Conservation (phyloP, 805 yeast species). For the Isabelozyma rhagii region DNA sequence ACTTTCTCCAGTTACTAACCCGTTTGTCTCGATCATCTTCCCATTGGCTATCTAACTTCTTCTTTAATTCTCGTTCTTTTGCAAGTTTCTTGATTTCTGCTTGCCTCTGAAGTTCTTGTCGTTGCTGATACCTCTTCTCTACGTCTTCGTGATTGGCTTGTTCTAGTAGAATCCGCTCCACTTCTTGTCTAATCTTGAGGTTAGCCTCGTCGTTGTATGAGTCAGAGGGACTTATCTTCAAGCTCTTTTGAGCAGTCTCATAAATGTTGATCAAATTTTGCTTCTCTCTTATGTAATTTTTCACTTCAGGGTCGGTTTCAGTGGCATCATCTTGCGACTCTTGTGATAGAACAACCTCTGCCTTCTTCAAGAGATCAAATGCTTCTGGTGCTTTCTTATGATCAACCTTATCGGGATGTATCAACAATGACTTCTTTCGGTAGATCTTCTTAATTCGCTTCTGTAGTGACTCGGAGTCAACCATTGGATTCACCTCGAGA, state of each 20-base stretch:
- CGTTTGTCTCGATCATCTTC: slow-evolving; percentile 57
- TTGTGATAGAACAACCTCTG: slow-evolving; percentile 36
- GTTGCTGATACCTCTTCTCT: slow-evolving; percentile 22
- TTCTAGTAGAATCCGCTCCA: slow-evolving; percentile 45
- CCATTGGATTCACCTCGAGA: slow-evolving; percentile 38
- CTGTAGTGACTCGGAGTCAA: slow-evolving; percentile 28
- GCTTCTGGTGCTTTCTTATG: slow-evolving; percentile 62
- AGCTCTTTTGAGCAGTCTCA: slow-evolving; percentile 12
- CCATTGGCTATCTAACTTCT: slow-evolving; percentile 50
- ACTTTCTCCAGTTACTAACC: slow-evolving; percentile 59
- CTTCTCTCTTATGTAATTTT: slow-evolving; percentile 11
- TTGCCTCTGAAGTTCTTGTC: slow-evolving; percentile 21
- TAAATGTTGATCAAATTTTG: slow-evolving; percentile 28
- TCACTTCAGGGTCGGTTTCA: slow-evolving; percentile 1
- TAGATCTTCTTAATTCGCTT: slow-evolving; percentile 45
- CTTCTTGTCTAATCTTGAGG: slow-evolving; percentile 26
- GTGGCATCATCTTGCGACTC: slow-evolving; percentile 9
- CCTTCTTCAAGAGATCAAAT: slow-evolving; percentile 56
- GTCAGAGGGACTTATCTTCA: slow-evolving; percentile 1
- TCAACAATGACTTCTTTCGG: slow-evolving; percentile 57
- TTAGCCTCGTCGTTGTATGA: slow-evolving; percentile 31
- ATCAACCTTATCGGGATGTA: slow-evolving; percentile 66
- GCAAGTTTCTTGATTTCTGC: slow-evolving; percentile 29
- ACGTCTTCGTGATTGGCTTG: slow-evolving; percentile 25
- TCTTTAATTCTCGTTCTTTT: slow-evolving; percentile 38